Evolutionary conservation across 352 stramenopile species (phyloP), one percentile per base, ranked within the genome.

Genomic region (Phytophthora multivora): DNA sequence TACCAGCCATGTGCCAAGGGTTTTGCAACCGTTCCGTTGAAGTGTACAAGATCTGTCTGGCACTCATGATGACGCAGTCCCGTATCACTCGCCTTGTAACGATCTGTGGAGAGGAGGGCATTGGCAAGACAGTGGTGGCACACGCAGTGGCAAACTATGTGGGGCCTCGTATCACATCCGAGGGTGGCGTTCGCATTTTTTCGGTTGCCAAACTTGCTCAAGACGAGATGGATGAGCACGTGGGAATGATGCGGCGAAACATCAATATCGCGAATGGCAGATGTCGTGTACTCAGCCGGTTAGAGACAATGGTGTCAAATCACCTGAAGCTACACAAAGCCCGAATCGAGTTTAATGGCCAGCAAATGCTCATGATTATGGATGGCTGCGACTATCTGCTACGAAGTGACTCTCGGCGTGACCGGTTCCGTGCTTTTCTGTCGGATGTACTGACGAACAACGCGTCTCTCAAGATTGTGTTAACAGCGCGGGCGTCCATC

Each of bases 1-100:
- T 94, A 15, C 86, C 86, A 7, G 81, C 80, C 8, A 77, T 90
- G 40, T 94, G 83, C 33, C 81, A 92, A 66, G 86, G 85, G 9
- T 94, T 94, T 60, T 91, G 83, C 65, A 90, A 92, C 41, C 81
- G 86, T 1, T 71, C 81, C 0, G 74, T 89, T 1, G 86, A 94
- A 57, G 83, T 92, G 40, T 94, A 94, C 77, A 89, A 92, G 46
- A 90, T 92, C 9, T 89, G 80, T 45, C 43, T 90, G 15, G 79
- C 83, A n/a, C 47, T 92, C 10, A 87, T 92, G 77, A 76, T 90
- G 52, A 89, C 79, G 5, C 84, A 91, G 73, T 86, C 75, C 7
- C 79, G 80, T 13, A 90, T 90, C 47, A 93, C 80, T 13, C 82
- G 84, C 2, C 73, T 91, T 8, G 84, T 91, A 35, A 90, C 80